These are phyloP conservation scores for Talaromyces wortmannii DNA, from an alignment of 495 filamentous ascomycete species.

Conservation along the genomic window DNA sequence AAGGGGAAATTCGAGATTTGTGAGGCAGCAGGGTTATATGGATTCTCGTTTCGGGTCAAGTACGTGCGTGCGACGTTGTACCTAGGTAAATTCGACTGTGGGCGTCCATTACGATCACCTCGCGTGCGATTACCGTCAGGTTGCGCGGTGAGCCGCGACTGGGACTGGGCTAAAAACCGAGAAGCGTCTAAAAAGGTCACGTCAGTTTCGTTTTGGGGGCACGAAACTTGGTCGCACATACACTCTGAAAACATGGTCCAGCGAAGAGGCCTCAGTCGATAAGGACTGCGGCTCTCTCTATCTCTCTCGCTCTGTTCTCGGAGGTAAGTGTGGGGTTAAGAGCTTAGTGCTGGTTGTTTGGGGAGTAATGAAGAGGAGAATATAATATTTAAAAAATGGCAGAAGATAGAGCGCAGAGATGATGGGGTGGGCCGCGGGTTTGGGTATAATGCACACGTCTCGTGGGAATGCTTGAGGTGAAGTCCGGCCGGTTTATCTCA, in stretches of 20 bases:
- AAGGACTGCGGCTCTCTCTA: too few relatives aligned
- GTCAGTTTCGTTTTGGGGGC: neutral
- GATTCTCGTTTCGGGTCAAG: constrained; percentile 52
- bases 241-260: constrained; percentile 89
- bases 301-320: neutral
- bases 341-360: constrained; percentile 1
- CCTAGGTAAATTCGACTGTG: constrained; percentile 34
- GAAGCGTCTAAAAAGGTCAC: constrained; percentile 71
- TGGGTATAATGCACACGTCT: too few relatives aligned
- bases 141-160: constrained; percentile 72
- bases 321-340: constrained; percentile 7
- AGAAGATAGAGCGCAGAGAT: too few relatives aligned
- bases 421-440: too few relatives aligned
- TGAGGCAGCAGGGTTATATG: constrained; percentile 62
- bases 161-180: constrained; percentile 93
- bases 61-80: constrained; percentile 42
- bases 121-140: constrained; percentile 50
- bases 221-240: constrained; percentile 35
- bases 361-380: neutral
- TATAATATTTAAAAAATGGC: too few relatives aligned
- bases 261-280: neutral
- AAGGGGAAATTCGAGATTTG: constrained; percentile 72
- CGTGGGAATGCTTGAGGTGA: too few relatives aligned
- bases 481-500: neutral
- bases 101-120: constrained; percentile 35